Conservation (phyloP, 352 stramenopile genomes). For the Pythium diclinum region DNA sequence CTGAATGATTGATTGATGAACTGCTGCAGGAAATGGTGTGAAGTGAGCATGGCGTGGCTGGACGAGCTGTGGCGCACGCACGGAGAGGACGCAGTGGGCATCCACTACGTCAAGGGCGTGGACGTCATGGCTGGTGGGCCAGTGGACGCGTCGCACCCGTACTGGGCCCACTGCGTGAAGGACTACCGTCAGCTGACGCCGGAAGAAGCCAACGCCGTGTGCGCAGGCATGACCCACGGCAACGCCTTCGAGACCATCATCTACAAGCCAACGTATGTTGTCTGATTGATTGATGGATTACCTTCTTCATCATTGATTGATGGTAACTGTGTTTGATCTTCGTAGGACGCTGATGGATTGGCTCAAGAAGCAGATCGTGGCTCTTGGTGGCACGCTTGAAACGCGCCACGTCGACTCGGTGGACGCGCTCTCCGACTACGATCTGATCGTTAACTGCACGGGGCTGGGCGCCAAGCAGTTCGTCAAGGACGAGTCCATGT, state of each 20-base stretch:
- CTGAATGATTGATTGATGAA: neutral
- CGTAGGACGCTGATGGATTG: constrained; percentile 51
- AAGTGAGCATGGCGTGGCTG: constrained; percentile 62
- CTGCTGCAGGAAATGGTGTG: constrained; percentile 50
- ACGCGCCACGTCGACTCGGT: constrained; percentile 33
- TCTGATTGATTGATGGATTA: neutral
- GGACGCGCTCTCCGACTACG: constrained; percentile 34
- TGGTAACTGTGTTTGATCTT: neutral
- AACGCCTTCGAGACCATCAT: constrained; percentile 59
- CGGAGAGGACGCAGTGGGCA: constrained; percentile 40
- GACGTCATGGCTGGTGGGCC: constrained; percentile 40
- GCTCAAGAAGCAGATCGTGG: constrained; percentile 40
- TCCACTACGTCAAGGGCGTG: constrained; percentile 50
- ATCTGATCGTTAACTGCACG: constrained; percentile 66
- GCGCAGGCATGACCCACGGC: constrained; percentile 42
- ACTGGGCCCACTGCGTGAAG: constrained; percentile 66
- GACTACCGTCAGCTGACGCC: constrained; percentile 47
- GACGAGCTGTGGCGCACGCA: constrained; percentile 35
- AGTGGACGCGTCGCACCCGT: constrained; percentile 37
- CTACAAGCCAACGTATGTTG: constrained; percentile 49
- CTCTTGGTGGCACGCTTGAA: constrained; percentile 52
- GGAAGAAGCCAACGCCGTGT: constrained; percentile 37
- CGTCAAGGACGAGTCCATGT: constrained; percentile 38
- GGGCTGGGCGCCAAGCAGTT: constrained; percentile 41
- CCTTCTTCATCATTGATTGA: neutral